A percentile compares a stretch with the other conserved stretches of the same genome.
Conservation (phyloP, 345 rosid genomes). For the Lumnitzera racemosa region DNA sequence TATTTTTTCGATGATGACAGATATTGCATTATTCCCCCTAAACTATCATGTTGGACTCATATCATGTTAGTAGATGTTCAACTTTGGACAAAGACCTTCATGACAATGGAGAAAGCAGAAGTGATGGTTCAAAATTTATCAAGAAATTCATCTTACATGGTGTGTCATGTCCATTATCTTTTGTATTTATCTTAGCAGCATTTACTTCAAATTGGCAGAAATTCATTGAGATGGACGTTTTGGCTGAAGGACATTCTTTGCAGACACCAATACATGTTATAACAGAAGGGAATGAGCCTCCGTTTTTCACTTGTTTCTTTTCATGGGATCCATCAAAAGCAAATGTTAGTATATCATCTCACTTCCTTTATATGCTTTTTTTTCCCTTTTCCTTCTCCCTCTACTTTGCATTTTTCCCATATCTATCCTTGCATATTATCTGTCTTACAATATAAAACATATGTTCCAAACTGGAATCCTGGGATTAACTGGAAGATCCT, state of each 20-base stretch:
- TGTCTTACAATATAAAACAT: too few relatives aligned
- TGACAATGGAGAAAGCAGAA: too few relatives aligned
- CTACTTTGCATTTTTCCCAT: too few relatives aligned
- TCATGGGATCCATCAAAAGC: slow-evolving; percentile 67
- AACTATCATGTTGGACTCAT: not conserved
- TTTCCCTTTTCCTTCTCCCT: not conserved
- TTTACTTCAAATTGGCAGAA: slow-evolving; percentile 42
- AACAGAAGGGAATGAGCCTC: slow-evolving; percentile 73
- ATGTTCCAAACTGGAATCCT: too few relatives aligned
- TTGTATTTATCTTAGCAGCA: slow-evolving; percentile 4
- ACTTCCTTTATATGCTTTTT: not conserved
- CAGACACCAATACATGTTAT: slow-evolving; percentile 60
- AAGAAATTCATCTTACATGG: not conserved
- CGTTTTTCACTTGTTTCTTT: slow-evolving; percentile 68
- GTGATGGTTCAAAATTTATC: too few relatives aligned
- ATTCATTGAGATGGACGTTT: slow-evolving; percentile 49
- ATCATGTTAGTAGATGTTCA: too few relatives aligned
- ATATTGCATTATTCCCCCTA: not conserved
- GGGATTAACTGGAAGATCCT: too few relatives aligned
- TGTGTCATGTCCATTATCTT: slow-evolving; percentile 5
- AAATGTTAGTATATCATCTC: slow-evolving; percentile 39
- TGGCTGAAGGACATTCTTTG: slow-evolving; percentile 41
- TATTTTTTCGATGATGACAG: not conserved
- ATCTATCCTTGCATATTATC: too few relatives aligned
- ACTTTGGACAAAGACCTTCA: too few relatives aligned